phyloP scores from a whole-genome alignment of 306 rosid species.

The Sphenostylis stenocarpa region DNA sequence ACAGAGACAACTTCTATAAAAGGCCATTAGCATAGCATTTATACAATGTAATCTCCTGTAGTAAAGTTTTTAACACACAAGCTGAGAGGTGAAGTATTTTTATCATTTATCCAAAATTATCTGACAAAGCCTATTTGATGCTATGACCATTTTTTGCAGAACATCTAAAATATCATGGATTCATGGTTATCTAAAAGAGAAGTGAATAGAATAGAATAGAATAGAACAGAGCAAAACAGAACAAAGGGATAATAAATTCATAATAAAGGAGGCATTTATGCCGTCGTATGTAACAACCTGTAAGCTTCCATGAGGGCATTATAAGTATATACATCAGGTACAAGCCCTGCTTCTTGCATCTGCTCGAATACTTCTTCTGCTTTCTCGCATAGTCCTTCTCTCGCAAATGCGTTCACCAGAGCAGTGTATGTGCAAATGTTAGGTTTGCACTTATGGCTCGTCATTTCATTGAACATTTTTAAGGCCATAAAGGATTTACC shows the following conservation, averaged over 20 bases:
- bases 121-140: not conserved
- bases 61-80: not conserved
- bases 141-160: not conserved
- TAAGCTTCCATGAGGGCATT: conserved; percentile 98
- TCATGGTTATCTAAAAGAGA: too few relatives aligned
- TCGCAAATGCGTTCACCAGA: conserved; percentile 87
- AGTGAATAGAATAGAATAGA: too few relatives aligned
- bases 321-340: conserved; percentile 84
- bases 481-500: conserved; percentile 76
- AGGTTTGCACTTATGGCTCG: conserved; percentile 61
- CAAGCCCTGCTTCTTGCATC: conserved; percentile 84
- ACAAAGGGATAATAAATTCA: not conserved
- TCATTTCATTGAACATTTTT: conserved; percentile 75
- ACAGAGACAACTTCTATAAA: not conserved
- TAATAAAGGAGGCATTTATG: conserved; percentile 25
- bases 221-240: too few relatives aligned
- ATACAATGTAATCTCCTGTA: not conserved
- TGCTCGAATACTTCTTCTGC: conserved; percentile 95
- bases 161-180: too few relatives aligned
- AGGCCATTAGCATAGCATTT: not conserved
- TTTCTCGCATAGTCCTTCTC: conserved; percentile 94
- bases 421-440: conserved; percentile 94
- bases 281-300: conserved; percentile 55
- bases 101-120: not conserved
- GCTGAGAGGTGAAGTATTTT: not conserved